Evolutionary conservation across 2,329 filamentous ascomycete species (phyloP).

Genomic region (Colletotrichum gloeosporioides): DNA sequence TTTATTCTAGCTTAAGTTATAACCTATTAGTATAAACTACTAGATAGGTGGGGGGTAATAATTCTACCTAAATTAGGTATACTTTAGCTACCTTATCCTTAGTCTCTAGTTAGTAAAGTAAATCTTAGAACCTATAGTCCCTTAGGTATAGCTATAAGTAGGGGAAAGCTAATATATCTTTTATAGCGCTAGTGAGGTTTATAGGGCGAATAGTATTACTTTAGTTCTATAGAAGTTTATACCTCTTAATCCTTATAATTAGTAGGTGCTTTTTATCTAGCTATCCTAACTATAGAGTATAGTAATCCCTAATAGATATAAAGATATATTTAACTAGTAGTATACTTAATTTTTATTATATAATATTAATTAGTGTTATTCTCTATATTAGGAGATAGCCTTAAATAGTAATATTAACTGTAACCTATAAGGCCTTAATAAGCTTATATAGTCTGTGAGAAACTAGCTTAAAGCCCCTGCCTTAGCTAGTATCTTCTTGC

Average conservation of each 20-base stretch:
- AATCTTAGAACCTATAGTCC: too few species aligned
- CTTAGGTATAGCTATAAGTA: not conserved
- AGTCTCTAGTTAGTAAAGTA: too few species aligned
- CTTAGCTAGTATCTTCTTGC: too few species aligned
- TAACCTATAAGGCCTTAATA: not conserved
- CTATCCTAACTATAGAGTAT: not conserved
- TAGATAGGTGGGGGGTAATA: not conserved
- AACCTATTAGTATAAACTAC: not conserved
- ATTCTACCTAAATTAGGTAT: not conserved
- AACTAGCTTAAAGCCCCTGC: too few species aligned
- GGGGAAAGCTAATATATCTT: not conserved
- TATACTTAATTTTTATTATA: too few species aligned
- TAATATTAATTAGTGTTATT: not conserved
- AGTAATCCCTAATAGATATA: not conserved
- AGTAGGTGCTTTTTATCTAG: too few species aligned
- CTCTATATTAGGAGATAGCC: not conserved
- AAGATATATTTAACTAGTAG: too few species aligned
- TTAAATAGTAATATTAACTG: not conserved
- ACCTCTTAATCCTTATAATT: too few species aligned
- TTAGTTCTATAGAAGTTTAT: not conserved
- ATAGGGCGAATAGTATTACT: too few species aligned
- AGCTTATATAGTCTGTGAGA: not conserved
- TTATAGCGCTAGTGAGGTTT: not conserved
- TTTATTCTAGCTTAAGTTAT: not conserved
- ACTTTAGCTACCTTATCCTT: too few species aligned